Evolutionary conservation across 1,284 basidiomycete species (phyloP).

Genomic region (Meira miltonrushii): DNA sequence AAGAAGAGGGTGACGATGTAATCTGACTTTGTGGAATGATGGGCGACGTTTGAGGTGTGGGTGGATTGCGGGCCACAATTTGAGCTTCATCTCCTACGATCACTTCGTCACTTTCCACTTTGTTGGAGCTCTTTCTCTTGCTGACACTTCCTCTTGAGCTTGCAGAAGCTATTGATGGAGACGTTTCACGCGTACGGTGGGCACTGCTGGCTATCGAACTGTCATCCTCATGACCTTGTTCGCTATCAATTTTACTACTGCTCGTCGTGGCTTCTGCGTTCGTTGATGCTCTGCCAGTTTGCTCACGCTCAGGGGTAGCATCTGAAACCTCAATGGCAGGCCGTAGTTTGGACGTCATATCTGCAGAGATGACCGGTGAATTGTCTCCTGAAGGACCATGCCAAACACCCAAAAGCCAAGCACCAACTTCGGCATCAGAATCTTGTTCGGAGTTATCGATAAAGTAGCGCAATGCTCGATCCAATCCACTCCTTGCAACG

Average conservation of each 20-base stretch:
- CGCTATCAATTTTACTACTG: not conserved
- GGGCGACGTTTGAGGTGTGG: slow-evolving; percentile 16
- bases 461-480: slow-evolving; percentile 43
- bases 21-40: not conserved
- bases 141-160: not conserved
- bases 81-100: not conserved
- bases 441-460: slow-evolving; percentile 23
- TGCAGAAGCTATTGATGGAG: slow-evolving; percentile 1
- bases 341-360: not conserved
- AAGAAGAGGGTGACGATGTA: no score
- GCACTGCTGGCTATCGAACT: slow-evolving; percentile 1
- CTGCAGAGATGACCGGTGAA: not conserved
- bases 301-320: not conserved
- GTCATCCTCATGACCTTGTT: not conserved
- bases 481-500: slow-evolving; percentile 28
- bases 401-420: slow-evolving; percentile 44
- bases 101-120: not conserved
- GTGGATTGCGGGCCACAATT: slow-evolving; percentile 14
- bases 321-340: slow-evolving; percentile 9
- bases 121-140: not conserved
- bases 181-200: not conserved
- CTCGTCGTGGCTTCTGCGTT: not conserved
- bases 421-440: slow-evolving; percentile 24
- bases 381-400: slow-evolving; percentile 22
- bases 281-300: not conserved